Evolutionary conservation across 2,329 filamentous ascomycete species (phyloP).

Genomic region (Fusarium euwallaceae): DNA sequence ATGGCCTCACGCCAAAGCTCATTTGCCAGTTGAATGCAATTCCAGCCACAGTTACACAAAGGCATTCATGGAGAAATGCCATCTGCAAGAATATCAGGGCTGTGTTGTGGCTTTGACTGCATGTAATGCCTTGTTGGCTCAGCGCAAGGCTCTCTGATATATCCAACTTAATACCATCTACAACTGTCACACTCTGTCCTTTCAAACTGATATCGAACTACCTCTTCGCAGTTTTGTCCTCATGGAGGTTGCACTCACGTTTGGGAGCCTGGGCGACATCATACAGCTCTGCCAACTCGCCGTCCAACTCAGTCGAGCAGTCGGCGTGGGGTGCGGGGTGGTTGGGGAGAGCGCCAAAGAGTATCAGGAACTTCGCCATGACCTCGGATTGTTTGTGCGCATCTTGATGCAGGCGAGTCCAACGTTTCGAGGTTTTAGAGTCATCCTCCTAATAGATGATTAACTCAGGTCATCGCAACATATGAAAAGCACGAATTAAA

Average conservation of each 20-base stretch:
- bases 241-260: background rate
- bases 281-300: background rate
- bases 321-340: background rate
- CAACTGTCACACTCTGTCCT: background rate
- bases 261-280: background rate
- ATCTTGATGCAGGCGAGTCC: background rate
- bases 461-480: background rate
- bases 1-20: background rate
- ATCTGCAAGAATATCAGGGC: background rate
- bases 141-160: background rate
- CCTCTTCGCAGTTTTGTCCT: rapidly evolving
- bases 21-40: background rate
- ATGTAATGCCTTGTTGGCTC: background rate
- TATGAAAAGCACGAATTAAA: background rate
- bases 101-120: background rate
- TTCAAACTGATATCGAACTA: background rate
- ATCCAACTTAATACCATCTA: no score
- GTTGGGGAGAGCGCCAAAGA: background rate
- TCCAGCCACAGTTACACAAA: background rate
- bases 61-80: rapidly evolving
- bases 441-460: no score
- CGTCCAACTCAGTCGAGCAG: background rate
- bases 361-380: background rate
- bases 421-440: background rate
- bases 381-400: background rate